Conservation (phyloP, 768 basidiomycete genomes). For the Boletus vinaceobasis region DNA sequence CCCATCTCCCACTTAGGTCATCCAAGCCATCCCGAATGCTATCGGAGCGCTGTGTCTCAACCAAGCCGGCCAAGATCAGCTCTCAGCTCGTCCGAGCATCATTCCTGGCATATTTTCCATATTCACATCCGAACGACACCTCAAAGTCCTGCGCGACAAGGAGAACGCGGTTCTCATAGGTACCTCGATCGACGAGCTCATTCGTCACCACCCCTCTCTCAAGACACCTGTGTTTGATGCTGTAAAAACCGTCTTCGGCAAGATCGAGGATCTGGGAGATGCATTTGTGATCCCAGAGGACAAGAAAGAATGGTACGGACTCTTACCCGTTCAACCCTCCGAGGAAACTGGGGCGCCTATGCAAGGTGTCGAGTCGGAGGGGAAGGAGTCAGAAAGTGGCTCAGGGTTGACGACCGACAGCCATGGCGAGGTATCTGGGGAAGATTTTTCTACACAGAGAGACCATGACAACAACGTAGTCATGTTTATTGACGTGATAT, state of each 20-base stretch:
- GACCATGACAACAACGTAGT: constrained; percentile 74
- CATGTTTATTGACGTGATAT: constrained; percentile 74
- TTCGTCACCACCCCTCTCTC: constrained; percentile 90
- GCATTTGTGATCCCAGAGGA: constrained; percentile 53
- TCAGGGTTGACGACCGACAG: constrained; percentile 16
- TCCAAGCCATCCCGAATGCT: constrained; percentile 91
- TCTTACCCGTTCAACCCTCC: constrained; percentile 35
- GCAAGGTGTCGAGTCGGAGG: constrained; percentile 40
- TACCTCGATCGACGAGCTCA: constrained; percentile 88
- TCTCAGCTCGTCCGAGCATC: constrained; percentile 71
- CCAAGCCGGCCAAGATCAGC: constrained; percentile 78
- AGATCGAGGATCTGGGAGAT: constrained; percentile 72
- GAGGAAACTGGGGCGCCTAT: constrained; percentile 41
- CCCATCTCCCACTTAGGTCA: constrained; percentile 51
- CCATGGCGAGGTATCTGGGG: constrained; percentile 15
- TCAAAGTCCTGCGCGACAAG: constrained; percentile 84
- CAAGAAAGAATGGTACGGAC: constrained; percentile 64
- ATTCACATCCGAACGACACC: constrained; percentile 80
- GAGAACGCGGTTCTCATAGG: constrained; percentile 91
- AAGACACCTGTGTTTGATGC: constrained; percentile 78
- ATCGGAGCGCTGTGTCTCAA: constrained; percentile 96
- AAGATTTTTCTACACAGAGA: constrained; percentile 40
- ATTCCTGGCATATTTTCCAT: constrained; percentile 83
- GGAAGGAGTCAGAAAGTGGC: constrained; percentile 17
- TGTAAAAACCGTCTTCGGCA: constrained; percentile 63